A percentile compares a stretch with the other conserved stretches of the same genome.
Conservation (phyloP, 2,329 filamentous ascomycete species). For the Lachnellula suecica region DNA sequence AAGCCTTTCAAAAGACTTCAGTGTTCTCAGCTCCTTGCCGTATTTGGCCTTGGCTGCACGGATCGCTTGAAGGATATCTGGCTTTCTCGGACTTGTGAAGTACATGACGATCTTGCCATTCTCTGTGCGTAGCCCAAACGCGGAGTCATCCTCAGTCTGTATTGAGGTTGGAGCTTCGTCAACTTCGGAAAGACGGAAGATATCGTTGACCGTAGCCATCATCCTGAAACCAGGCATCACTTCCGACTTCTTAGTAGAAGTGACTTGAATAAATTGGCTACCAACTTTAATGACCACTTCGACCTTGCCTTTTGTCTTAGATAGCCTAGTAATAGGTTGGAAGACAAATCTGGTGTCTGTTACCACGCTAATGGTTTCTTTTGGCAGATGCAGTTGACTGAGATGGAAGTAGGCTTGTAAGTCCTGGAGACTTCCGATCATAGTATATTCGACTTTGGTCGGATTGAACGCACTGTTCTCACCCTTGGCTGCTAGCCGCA, state of each 20-base stretch:
- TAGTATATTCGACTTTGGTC: constrained; percentile 63
- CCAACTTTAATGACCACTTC: constrained; percentile 69
- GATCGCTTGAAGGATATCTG: constrained; percentile 63
- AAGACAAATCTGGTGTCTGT: constrained; percentile 66
- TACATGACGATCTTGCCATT: constrained; percentile 72
- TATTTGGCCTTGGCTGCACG: constrained; percentile 62
- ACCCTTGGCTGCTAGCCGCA: constrained; percentile 61
- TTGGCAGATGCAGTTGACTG: constrained; percentile 64
- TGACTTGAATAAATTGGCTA: constrained; percentile 68
- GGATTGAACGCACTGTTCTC: constrained; percentile 62
- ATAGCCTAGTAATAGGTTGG: constrained; percentile 63
- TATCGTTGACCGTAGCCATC: constrained; percentile 66
- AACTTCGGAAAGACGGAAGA: constrained; percentile 66
- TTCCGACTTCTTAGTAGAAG: constrained; percentile 68
- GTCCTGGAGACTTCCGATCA: constrained; percentile 65
- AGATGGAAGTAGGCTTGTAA: constrained; percentile 66
- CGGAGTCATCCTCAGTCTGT: constrained; percentile 64
- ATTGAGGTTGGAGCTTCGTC: constrained; percentile 66
- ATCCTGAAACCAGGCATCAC: constrained; percentile 61
- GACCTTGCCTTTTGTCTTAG: constrained; percentile 69
- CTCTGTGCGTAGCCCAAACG: constrained; percentile 66
- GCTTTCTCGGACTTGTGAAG: constrained; percentile 65
- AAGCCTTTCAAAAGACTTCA: constrained; percentile 63
- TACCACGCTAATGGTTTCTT: constrained; percentile 68
- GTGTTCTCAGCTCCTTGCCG: constrained; percentile 59